Conservation (phyloP, 1,284 basidiomycete species). For the Rhodotorula mucilaginosa region DNA sequence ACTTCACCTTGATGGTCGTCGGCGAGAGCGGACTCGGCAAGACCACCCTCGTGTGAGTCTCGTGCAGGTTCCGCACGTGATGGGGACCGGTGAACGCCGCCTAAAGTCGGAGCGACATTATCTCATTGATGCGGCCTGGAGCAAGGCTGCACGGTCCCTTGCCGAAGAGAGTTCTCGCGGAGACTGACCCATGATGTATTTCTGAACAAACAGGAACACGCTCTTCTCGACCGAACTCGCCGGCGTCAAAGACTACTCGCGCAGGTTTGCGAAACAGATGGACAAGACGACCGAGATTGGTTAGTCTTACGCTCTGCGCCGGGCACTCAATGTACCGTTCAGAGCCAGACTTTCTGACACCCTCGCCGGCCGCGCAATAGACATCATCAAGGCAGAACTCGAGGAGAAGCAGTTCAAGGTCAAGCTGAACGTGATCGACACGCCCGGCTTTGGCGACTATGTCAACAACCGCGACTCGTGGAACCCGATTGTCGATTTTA, state of each 20-base stretch:
- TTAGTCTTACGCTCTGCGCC: conserved; percentile 7
- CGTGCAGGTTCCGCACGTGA: neutral
- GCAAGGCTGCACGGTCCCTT: no score
- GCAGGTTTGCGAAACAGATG: conserved; percentile 91
- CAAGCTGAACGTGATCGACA: conserved; percentile 98
- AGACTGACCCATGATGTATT: neutral
- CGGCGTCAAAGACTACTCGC: conserved; percentile 82
- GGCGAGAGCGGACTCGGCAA: conserved; percentile 95
- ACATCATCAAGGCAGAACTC: conserved; percentile 64
- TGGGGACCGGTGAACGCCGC: neutral
- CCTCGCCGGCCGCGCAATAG: no score
- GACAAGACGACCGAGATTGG: conserved; percentile 90
- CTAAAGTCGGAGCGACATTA: no score
- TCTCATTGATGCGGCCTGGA: no score
- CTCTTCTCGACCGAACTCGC: conserved; percentile 98
- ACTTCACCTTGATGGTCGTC: conserved; percentile 99
- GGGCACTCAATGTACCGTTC: no score
- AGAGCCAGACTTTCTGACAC: no score
- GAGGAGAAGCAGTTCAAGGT: conserved; percentile 99
- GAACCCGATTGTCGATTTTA: conserved; percentile 97
- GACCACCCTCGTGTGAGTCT: conserved; percentile 37
- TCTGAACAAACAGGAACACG: conserved; percentile 73
- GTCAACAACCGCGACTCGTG: conserved; percentile 99
- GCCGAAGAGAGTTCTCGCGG: no score
- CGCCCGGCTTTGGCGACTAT: conserved; percentile 98